Conservation (phyloP, 257 asterid genomes). For the Salvia hispanica region DNA sequence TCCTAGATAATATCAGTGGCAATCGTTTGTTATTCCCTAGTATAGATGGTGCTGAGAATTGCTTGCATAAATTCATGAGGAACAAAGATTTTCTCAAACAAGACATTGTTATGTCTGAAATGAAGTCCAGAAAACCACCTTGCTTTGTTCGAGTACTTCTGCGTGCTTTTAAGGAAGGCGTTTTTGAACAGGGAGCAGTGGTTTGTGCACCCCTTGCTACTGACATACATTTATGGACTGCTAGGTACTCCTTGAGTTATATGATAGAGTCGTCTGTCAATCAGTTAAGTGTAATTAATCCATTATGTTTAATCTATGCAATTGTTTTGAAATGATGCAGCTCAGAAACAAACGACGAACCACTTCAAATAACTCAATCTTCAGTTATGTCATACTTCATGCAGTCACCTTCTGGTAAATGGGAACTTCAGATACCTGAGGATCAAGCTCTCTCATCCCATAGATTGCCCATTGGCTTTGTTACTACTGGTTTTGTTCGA, state of each 20-base stretch:
- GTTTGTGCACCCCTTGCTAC: slow-evolving; percentile 68
- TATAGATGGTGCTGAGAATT: slow-evolving; percentile 40
- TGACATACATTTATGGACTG: slow-evolving; percentile 55
- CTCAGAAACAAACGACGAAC: slow-evolving; percentile 41
- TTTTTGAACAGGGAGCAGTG: slow-evolving; percentile 85
- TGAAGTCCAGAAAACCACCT: slow-evolving; percentile 36
- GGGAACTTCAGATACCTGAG: slow-evolving; percentile 66
- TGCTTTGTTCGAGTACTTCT: slow-evolving; percentile 66
- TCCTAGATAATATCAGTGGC: slow-evolving; percentile 34
- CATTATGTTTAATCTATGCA: slow-evolving; percentile 1
- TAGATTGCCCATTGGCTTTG: slow-evolving; percentile 80
- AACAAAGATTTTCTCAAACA: slow-evolving; percentile 44
- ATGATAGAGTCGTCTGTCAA: background rate
- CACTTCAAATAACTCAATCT: slow-evolving; percentile 63
- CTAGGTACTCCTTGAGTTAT: slow-evolving; percentile 45
- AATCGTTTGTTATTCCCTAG: slow-evolving; percentile 57
- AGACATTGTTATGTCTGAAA: slow-evolving; percentile 32
- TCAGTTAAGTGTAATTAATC: background rate
- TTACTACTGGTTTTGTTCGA: slow-evolving; percentile 79
- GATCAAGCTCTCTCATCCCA: slow-evolving; percentile 38
- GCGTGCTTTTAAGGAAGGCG: slow-evolving; percentile 68
- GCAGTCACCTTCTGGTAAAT: slow-evolving; percentile 57
- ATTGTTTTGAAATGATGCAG: slow-evolving; percentile 44
- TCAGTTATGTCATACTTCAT: slow-evolving; percentile 50
- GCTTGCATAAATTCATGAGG: slow-evolving; percentile 49